Conservation (phyloP, 768 basidiomycete genomes). For the Lepiota brunneoincarnata region DNA sequence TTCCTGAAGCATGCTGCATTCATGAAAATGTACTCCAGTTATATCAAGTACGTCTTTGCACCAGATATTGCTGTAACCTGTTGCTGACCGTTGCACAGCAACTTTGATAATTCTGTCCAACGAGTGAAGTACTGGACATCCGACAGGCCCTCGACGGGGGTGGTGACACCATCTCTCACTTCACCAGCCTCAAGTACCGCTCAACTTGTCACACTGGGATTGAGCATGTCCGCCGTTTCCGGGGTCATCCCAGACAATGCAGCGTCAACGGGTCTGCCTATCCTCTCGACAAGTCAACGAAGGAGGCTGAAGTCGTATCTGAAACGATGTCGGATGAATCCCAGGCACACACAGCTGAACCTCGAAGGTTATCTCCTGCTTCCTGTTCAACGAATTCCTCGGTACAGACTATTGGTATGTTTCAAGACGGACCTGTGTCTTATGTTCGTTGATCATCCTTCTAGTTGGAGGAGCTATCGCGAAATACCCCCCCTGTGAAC, state of each 20-base stretch:
- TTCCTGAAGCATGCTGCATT: constrained; percentile 95
- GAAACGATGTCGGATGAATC: constrained; percentile 86
- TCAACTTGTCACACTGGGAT: constrained; percentile 62
- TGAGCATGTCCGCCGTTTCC: constrained; percentile 50
- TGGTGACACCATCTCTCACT: constrained; percentile 38
- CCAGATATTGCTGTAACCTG: constrained; percentile 1
- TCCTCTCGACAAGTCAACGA: constrained; percentile 74
- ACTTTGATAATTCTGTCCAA: constrained; percentile 91
- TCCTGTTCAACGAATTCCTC: constrained; percentile 94
- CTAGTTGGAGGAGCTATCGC: constrained; percentile 82
- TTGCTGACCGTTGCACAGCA: constrained; percentile 45
- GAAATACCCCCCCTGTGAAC: constrained; percentile 78
- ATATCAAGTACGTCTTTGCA: constrained; percentile 73
- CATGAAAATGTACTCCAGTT: constrained; percentile 98
- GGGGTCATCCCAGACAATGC: constrained; percentile 37
- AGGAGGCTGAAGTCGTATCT: constrained; percentile 88
- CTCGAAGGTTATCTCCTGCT: constrained; percentile 91
- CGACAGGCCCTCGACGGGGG: constrained; percentile 42
- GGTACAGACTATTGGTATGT: constrained; percentile 86
- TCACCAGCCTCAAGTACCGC: constrained; percentile 62
- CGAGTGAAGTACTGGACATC: constrained; percentile 85
- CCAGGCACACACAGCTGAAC: constrained; percentile 90
- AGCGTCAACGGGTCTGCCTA: constrained; percentile 42
- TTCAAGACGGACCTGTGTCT: neutral
- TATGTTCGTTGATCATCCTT: constrained; percentile 12